phyloP scores from a whole-genome alignment of 1,284 basidiomycete genomes.

The Cryptococcus floricola region DNA sequence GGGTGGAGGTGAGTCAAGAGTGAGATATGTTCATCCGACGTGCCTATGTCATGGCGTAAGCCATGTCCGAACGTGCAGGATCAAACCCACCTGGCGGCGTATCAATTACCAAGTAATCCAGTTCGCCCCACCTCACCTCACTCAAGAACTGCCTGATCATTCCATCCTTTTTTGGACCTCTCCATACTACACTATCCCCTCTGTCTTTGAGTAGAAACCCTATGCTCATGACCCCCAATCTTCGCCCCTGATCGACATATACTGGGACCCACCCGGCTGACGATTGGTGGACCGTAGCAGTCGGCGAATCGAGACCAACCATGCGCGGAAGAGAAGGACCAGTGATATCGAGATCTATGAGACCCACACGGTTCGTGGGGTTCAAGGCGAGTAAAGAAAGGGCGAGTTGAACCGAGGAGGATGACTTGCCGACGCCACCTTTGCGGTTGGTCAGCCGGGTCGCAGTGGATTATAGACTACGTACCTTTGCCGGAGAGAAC shows the following conservation, averaged over 20 bases:
- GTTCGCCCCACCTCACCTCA: conserved; percentile 92
- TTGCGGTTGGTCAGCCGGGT: background rate
- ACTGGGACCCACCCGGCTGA: conserved; percentile 98
- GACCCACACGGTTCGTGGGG: conserved; percentile 66
- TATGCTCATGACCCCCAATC: conserved; percentile 92
- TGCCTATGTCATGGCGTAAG: conserved; percentile 58
- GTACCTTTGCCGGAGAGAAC: conserved; percentile 82
- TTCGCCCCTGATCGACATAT: conserved; percentile 71
- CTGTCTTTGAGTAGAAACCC: conserved; percentile 87
- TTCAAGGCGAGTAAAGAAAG: conserved; percentile 69
- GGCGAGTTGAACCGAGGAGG: conserved; percentile 87
- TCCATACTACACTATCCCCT: conserved; percentile 93
- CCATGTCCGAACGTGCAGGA: background rate
- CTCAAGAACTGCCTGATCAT: conserved; percentile 98
- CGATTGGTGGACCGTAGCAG: conserved; percentile 71
- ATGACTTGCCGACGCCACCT: conserved; percentile 97
- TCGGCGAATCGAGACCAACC: conserved; percentile 79
- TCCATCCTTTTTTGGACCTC: conserved; percentile 98
- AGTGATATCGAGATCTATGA: conserved; percentile 94
- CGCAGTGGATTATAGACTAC: conserved; percentile 6
- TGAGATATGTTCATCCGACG: conserved; percentile 96
- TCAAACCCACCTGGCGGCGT: conserved; percentile 81
- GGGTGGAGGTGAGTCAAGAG: conserved; percentile 90
- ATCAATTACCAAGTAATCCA: conserved; percentile 95
- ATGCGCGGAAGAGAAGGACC: conserved; percentile 96